Conservation (phyloP, 2,329 filamentous ascomycete genomes). For the Paradendryphiella salina region DNA sequence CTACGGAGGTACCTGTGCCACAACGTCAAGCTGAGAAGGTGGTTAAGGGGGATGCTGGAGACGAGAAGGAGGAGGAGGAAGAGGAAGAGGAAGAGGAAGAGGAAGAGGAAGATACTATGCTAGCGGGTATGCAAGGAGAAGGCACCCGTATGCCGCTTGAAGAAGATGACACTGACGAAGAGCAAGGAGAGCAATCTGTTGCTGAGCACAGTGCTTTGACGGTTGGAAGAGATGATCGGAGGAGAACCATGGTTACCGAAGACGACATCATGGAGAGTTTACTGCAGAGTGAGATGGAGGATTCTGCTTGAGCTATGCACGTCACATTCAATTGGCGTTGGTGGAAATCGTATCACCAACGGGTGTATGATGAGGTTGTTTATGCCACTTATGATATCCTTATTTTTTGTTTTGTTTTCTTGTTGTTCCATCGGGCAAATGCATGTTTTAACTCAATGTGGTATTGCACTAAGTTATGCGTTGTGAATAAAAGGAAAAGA, state of each 20-base stretch:
- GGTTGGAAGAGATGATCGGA: constrained; percentile 9
- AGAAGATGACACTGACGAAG: constrained; percentile 18
- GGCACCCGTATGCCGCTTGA: constrained; percentile 42
- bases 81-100: constrained; percentile 31
- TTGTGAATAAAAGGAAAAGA: too few species aligned
- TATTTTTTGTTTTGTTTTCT: too few species aligned
- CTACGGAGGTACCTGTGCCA: constrained; percentile 25
- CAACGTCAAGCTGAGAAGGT: constrained; percentile 1
- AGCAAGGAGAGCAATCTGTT: constrained; percentile 1
- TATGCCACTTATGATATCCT: too few species aligned
- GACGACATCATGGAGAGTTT: constrained; percentile 43
- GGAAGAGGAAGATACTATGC: constrained; percentile 41
- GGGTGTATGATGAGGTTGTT: too few species aligned
- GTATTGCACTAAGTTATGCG: too few species aligned
- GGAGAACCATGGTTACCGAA: constrained; percentile 29
- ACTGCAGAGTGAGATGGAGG: constrained; percentile 23
- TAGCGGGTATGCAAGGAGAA: constrained; percentile 42
- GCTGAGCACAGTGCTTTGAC: constrained; percentile 12
- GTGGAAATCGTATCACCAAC: too few species aligned
- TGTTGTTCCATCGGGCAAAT: too few species aligned
- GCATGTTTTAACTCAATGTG: too few species aligned
- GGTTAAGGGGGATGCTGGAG: too few species aligned
- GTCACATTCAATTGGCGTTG: too few species aligned
- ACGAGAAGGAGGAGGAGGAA: constrained; percentile 14
- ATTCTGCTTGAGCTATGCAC: constrained; percentile 4